These are phyloP conservation scores for Zizania palustris DNA, from an alignment of 202 grass and related monocot genomes.

Conservation along the genomic window DNA sequence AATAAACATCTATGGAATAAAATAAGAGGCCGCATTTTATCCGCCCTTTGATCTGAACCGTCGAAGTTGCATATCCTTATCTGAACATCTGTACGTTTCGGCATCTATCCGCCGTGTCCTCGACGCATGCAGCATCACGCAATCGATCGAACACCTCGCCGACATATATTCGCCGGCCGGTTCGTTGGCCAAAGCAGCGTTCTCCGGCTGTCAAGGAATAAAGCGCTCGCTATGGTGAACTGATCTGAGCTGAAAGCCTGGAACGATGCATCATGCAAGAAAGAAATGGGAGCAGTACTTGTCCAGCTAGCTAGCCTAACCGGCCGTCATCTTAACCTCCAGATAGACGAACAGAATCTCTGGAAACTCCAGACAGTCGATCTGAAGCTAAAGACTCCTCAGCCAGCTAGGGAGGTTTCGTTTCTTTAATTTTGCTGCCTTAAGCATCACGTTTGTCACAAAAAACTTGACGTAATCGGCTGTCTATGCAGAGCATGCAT, in stretches of 20 bases:
- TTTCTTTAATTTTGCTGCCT: slow-evolving; percentile 41
- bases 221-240: neutral
- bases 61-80: neutral
- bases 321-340: slow-evolving; percentile 1
- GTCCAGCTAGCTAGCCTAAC: neutral
- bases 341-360: slow-evolving; percentile 42
- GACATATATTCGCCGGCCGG: neutral
- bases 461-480: slow-evolving; percentile 30
- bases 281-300: slow-evolving; percentile 37
- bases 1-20: too few species aligned
- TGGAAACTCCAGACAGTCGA: neutral
- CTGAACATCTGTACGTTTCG: slow-evolving; percentile 1
- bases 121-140: slow-evolving; percentile 9
- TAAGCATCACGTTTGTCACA: slow-evolving; percentile 57
- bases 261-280: too few species aligned
- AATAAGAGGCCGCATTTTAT: too few species aligned
- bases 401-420: too few species aligned
- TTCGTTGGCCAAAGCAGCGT: slow-evolving; percentile 34
- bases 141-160: neutral
- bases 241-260: slow-evolving; percentile 26
- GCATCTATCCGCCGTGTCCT: slow-evolving; percentile 38
- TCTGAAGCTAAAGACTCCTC: neutral
- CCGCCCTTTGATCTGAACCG: too few species aligned
- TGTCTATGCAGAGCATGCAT: slow-evolving; percentile 26
- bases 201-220: slow-evolving; percentile 32